Percentiles rank a stretch among this genome's conserved stretches.
Conservation (phyloP, 805 yeast genomes). For the Kluyveromyces aestuarii region DNA sequence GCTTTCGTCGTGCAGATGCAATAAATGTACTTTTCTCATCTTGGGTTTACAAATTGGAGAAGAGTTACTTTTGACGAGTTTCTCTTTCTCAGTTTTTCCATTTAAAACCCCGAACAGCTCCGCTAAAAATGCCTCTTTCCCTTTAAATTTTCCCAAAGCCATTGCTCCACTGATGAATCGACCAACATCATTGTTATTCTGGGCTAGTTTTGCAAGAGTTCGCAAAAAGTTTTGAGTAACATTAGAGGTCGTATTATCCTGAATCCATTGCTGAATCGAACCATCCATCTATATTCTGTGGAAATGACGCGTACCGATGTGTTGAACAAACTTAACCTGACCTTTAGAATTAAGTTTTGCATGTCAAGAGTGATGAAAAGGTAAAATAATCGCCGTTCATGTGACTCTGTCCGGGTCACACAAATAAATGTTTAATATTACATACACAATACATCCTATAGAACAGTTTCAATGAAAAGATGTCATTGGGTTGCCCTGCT, state of each 20-base stretch:
- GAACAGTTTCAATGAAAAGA: too few relatives aligned
- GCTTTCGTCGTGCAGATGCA: not conserved
- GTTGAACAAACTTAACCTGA: too few relatives aligned
- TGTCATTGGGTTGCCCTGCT: too few relatives aligned
- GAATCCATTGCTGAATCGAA: constrained; percentile 9
- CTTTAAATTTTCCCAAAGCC: constrained; percentile 21
- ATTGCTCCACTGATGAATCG: constrained; percentile 16
- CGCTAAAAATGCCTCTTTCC: constrained; percentile 7
- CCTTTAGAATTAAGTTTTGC: too few relatives aligned
- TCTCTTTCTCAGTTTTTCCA: not conserved
- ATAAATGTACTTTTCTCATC: not conserved
- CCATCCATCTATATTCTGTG: constrained; percentile 4
- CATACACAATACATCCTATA: too few relatives aligned
- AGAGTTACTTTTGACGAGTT: not conserved
- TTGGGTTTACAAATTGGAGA: not conserved
- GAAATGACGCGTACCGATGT: too few relatives aligned
- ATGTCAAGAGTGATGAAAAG: too few relatives aligned
- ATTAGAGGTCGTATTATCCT: constrained; percentile 12
- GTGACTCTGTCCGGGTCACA: not conserved
- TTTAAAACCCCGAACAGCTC: constrained; percentile 1
- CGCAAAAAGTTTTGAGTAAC: constrained; percentile 17
- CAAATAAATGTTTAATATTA: too few relatives aligned
- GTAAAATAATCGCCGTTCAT: not conserved
- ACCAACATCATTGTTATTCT: constrained; percentile 7
- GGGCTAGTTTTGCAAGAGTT: constrained; percentile 13